Percentiles rank a stretch among this genome's conserved stretches.
phyloP scores from a whole-genome alignment of 2,329 filamentous ascomycete species.

The Diplodia sapinea region DNA sequence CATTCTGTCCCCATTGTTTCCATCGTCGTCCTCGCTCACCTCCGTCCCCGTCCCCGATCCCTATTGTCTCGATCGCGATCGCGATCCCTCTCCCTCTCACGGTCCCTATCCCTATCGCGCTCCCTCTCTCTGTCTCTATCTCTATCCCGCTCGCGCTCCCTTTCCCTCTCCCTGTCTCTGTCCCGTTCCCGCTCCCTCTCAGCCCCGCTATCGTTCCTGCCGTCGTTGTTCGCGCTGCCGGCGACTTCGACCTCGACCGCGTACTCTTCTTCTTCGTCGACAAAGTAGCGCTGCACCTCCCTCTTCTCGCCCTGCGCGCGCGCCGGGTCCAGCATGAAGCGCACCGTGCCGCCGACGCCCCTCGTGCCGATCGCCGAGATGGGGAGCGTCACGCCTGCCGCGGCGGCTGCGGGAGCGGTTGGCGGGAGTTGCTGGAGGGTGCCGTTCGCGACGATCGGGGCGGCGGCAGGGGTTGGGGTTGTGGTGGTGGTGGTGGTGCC shows the following conservation, averaged over 20 bases:
- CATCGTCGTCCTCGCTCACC: background rate
- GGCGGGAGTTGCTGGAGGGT: constrained; percentile 36
- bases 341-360: constrained; percentile 73
- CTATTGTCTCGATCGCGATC: background rate
- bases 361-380: constrained; percentile 48
- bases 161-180: constrained; percentile 36
- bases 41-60: too few species aligned
- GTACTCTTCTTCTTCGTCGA: constrained; percentile 76
- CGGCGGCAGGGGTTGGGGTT: constrained; percentile 34
- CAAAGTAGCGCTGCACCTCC: constrained; percentile 71
- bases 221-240: constrained; percentile 32
- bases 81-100: background rate
- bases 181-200: background rate
- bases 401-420: constrained; percentile 41
- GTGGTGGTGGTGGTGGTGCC: constrained; percentile 42
- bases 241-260: constrained; percentile 73
- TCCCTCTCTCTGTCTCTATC: background rate
- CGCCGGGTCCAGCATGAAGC: constrained; percentile 86
- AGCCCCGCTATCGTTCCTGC: constrained; percentile 17
- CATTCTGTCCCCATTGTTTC: too few species aligned
- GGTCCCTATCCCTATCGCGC: background rate
- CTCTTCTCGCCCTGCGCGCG: constrained; percentile 74
- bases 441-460: constrained; percentile 33
- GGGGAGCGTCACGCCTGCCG: constrained; percentile 33
- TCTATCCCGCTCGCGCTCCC: constrained; percentile 34